These are phyloP conservation scores for Brasenia schreberi DNA, from an alignment of 164 flowering plant genomes.

Conservation along the genomic window DNA sequence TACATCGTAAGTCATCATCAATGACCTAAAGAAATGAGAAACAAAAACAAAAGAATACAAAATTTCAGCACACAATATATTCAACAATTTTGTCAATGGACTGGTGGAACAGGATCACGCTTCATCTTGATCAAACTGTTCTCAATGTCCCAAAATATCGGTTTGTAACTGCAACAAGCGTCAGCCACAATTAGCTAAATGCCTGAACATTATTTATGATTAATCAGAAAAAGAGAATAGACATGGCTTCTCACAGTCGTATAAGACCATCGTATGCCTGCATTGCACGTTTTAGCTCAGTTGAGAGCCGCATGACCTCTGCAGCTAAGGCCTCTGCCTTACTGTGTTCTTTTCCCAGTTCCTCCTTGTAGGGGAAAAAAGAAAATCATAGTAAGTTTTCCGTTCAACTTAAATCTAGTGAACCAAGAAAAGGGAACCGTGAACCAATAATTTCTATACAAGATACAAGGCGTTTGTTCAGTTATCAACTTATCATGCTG, in stretches of 20 bases:
- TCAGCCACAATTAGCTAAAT: neutral
- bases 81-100: conserved; percentile 17
- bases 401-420: neutral
- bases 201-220: neutral
- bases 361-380: conserved; percentile 22
- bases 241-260: conserved; percentile 38
- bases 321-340: conserved; percentile 77
- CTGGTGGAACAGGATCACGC: conserved; percentile 53
- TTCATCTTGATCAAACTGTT: conserved; percentile 79
- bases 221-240: neutral
- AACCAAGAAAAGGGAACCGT: neutral
- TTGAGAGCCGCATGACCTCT: conserved; percentile 75
- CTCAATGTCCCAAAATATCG: conserved; percentile 80
- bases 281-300: conserved; percentile 57
- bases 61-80: too few species aligned
- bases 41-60: too few species aligned
- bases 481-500: neutral
- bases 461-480: too few species aligned
- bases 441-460: too few species aligned
- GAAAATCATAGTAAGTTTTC: neutral
- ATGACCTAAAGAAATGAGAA: too few species aligned
- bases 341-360: conserved; percentile 73
- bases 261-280: conserved; percentile 66
- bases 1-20: too few species aligned
- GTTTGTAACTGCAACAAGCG: conserved; percentile 63